Conservation (phyloP, 495 filamentous ascomycete genomes). For the Podospora fimiseda region DNA sequence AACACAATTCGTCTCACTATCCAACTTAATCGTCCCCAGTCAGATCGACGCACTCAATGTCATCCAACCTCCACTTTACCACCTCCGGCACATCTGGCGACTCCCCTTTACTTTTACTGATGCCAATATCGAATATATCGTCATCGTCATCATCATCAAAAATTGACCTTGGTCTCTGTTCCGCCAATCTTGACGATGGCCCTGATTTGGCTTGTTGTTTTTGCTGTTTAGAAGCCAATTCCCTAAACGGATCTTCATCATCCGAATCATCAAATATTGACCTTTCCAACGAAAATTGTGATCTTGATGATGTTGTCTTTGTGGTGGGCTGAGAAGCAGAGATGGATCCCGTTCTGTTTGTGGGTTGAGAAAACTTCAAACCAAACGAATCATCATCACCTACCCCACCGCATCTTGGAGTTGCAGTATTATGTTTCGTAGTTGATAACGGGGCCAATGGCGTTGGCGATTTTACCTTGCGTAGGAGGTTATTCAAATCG, state of each 20-base stretch:
- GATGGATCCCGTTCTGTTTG: background rate
- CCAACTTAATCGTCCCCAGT: constrained; percentile 30
- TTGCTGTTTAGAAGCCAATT: background rate
- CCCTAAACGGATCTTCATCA: background rate
- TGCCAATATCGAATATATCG: background rate
- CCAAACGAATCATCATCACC: too few relatives aligned
- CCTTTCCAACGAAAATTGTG: background rate
- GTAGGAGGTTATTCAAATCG: too few relatives aligned
- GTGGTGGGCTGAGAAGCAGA: background rate
- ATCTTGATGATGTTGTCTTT: too few relatives aligned
- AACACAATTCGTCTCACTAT: background rate
- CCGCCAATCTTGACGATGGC: background rate
- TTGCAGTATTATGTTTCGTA: background rate
- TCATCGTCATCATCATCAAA: background rate
- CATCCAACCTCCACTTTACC: constrained; percentile 29
- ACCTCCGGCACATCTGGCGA: background rate
- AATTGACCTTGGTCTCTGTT: background rate
- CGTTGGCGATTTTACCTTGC: background rate
- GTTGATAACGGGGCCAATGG: background rate
- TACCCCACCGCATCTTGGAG: background rate
- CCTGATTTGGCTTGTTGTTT: background rate
- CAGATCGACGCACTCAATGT: constrained; percentile 35
- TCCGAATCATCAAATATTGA: background rate
- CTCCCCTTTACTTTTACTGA: background rate
- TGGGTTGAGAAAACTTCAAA: too few relatives aligned